Evolutionary conservation across 306 rosid species (phyloP), one percentile per base, ranked within the genome.

Genomic region (Prunus fruticosa): DNA sequence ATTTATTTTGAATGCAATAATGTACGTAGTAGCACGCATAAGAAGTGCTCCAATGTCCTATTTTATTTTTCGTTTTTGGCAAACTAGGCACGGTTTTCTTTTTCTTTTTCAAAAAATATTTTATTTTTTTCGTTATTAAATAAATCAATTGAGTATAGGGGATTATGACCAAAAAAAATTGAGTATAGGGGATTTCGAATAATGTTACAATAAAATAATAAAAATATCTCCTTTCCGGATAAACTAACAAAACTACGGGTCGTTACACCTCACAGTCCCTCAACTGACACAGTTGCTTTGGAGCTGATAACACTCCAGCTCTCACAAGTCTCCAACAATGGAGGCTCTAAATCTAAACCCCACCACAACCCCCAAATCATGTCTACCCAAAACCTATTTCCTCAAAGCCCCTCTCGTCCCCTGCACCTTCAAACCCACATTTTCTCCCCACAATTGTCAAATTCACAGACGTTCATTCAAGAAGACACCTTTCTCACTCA

Each of bases 161-260:
- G 43, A 38, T 38, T 38, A 4, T 32, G 38, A 32, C 38, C 6
- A 0, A 1, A 5, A 32, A 30, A 32, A 38, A 38, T 6, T 38
- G 43, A 38, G 43, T 38, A 38, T 1, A 38, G 9, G 43, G 43
- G 43, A 38, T 38, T 38, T 38, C 9, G 43, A 38, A 34, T 34
- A 34, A 34, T 34, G 41, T 34, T 38, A 38, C 43, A 38, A 38
- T 38, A 7, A 38, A 38, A 38, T 38, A 38, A 5, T 25, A 60
- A 12, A 12, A 53, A 71, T 50, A 64, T 71, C 60, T 53, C 22
- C 18, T 19, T 15, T 53, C 2, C 18, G 91, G 93, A 91, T 89
- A 88, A 89, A 83, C 80, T 64, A 84, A 74, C 88, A 41, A 79
- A 41, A 57, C 58, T 28, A 85, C 85, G 1, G 88, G 91, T 86